A percentile compares a stretch with the other conserved stretches of the same genome.
phyloP scores from a whole-genome alignment of 805 yeast species.

The Priceomyces fermenticarens region DNA sequence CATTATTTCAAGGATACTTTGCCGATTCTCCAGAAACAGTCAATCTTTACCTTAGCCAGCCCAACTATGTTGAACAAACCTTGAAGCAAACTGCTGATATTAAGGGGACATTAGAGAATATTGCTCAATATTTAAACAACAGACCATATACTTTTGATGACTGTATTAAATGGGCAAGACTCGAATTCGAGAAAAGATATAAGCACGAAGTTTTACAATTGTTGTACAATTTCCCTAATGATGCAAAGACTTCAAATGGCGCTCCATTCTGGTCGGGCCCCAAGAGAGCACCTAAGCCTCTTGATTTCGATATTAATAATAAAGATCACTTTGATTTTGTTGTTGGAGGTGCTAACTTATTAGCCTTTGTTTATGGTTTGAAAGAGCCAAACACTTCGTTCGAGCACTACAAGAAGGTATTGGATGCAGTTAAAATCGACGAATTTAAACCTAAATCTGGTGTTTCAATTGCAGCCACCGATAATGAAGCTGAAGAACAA shows the following conservation, averaged over 20 bases:
- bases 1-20: conserved; percentile 88
- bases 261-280: conserved; percentile 98
- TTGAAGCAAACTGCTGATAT: conserved; percentile 91
- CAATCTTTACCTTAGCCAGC: conserved; percentile 84
- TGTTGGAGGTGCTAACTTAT: conserved; percentile 84
- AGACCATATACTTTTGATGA: conserved; percentile 91
- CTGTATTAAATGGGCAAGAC: conserved; percentile 93
- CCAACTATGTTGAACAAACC: conserved; percentile 87
- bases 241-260: conserved; percentile 86
- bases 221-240: conserved; percentile 90
- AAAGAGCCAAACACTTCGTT: conserved; percentile 66
- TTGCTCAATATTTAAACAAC: conserved; percentile 67
- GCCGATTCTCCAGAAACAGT: conserved; percentile 91
- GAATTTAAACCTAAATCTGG: conserved; percentile 76
- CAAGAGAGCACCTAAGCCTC: conserved; percentile 91
- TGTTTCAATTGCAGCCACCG: conserved; percentile 78
- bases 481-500: conserved; percentile 86
- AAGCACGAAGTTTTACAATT: conserved; percentile 85
- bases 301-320: conserved; percentile 70
- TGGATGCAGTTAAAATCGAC: conserved; percentile 39
- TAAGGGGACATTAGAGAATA: conserved; percentile 79
- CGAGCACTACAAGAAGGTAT: conserved; percentile 52
- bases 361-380: conserved; percentile 87
- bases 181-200: conserved; percentile 82
- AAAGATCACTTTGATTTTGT: conserved; percentile 79